Evolutionary conservation across 2,329 filamentous ascomycete species (phyloP).

Genomic region (Metarhizium album): DNA sequence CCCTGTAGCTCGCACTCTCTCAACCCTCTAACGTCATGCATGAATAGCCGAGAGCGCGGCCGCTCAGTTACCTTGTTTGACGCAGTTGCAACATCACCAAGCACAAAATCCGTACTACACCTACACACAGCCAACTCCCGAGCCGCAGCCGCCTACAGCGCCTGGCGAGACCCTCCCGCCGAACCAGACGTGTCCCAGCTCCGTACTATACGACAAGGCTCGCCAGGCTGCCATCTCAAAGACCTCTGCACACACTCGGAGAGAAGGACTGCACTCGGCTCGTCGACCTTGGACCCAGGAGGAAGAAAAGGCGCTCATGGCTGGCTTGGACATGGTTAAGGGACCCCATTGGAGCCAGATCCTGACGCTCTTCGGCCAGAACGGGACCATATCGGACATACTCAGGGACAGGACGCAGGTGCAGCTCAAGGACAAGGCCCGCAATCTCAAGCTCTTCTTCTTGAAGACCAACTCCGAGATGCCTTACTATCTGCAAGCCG

Average conservation of each 20-base stretch:
- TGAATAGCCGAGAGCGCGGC: slow-evolving; percentile 20
- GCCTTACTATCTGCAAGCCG: slow-evolving; percentile 75
- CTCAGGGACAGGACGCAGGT: slow-evolving; percentile 85
- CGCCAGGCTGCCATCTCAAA: slow-evolving; percentile 48
- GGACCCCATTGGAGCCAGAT: slow-evolving; percentile 93
- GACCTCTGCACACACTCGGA: slow-evolving; percentile 41
- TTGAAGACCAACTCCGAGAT: slow-evolving; percentile 86
- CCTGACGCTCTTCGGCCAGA: slow-evolving; percentile 68
- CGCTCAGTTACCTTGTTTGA: slow-evolving; percentile 25
- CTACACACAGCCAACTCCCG: slow-evolving; percentile 25
- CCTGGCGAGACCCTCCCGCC: slow-evolving; percentile 37
- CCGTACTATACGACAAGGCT: slow-evolving; percentile 46
- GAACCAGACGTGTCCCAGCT: slow-evolving; percentile 44
- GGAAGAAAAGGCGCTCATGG: slow-evolving; percentile 84
- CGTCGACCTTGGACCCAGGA: slow-evolving; percentile 79
- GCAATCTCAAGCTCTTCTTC: slow-evolving; percentile 85
- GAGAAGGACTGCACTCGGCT: slow-evolving; percentile 48
- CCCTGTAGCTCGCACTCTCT: neutral
- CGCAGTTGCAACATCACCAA: slow-evolving; percentile 27
- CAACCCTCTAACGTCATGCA: slow-evolving; percentile 4
- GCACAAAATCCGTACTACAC: slow-evolving; percentile 25
- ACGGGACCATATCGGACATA: slow-evolving; percentile 70
- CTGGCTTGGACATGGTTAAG: slow-evolving; percentile 77
- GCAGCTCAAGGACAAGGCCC: slow-evolving; percentile 83
- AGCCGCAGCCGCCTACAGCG: slow-evolving; percentile 18